phyloP scores from a whole-genome alignment of 2,329 filamentous ascomycete genomes.

The Fusarium sp. region DNA sequence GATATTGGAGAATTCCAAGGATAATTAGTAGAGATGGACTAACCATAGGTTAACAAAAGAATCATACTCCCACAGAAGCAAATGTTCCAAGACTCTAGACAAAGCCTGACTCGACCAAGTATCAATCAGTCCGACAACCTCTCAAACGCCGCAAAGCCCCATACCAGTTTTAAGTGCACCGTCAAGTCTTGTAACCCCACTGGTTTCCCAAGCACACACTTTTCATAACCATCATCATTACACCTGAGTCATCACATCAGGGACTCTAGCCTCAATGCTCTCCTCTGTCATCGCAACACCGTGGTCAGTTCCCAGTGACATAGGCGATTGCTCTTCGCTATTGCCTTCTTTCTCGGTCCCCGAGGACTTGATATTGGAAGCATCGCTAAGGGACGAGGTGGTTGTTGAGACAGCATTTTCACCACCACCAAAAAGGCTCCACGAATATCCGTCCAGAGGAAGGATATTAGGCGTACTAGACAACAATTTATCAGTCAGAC shows the following conservation, averaged over 20 bases:
- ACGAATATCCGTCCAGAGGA: background rate
- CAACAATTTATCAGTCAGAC: background rate
- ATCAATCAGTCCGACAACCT: background rate
- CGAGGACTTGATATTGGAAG: background rate
- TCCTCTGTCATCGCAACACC: slow-evolving; percentile 68
- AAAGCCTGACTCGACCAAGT: background rate
- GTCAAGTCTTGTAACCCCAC: background rate
- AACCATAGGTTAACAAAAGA: background rate
- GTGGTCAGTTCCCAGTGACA: slow-evolving; percentile 56
- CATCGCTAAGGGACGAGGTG: background rate
- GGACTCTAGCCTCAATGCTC: slow-evolving; percentile 57
- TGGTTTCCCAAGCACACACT: background rate
- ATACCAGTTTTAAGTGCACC: background rate
- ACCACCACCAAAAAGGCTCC: background rate
- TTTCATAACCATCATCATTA: slow-evolving; percentile 12
- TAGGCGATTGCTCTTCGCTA: slow-evolving; percentile 17
- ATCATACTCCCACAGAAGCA: background rate
- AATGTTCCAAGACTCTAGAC: slow-evolving; percentile 15
- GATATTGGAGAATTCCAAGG: slow-evolving; percentile 80
- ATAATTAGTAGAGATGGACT: slow-evolving; percentile 27
- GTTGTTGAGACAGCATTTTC: background rate
- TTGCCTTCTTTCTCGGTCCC: background rate
- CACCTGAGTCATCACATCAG: slow-evolving; percentile 54
- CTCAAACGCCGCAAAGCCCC: background rate
- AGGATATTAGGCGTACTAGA: background rate